Percentiles rank a stretch among this genome's conserved stretches.
Conservation (phyloP, 805 yeast genomes). For the Kazachstania martiniae region DNA sequence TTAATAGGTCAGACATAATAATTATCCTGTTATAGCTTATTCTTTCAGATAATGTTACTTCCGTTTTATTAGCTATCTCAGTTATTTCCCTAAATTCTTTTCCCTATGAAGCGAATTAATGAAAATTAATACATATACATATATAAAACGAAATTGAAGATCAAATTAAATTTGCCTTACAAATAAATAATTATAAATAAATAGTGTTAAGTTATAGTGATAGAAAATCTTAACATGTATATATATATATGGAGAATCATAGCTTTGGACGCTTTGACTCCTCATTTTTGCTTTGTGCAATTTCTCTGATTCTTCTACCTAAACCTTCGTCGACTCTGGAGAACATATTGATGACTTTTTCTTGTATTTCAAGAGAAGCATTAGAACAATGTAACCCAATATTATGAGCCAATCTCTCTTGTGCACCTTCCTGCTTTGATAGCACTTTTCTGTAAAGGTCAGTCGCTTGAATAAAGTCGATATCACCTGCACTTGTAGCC, state of each 20-base stretch:
- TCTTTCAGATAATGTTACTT: too few relatives aligned
- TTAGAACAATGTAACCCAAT: conserved; percentile 59
- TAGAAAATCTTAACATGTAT: not conserved
- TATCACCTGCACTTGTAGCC: conserved; percentile 49
- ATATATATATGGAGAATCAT: conserved; percentile 1
- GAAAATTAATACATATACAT: too few relatives aligned
- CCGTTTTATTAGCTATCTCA: too few relatives aligned
- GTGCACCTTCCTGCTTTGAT: conserved; percentile 72
- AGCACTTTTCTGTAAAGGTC: conserved; percentile 63
- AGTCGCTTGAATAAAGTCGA: conserved; percentile 70
- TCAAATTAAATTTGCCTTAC: too few relatives aligned
- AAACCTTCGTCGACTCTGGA: conserved; percentile 58
- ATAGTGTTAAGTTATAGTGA: not conserved
- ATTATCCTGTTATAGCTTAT: too few relatives aligned
- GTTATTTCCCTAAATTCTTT: too few relatives aligned
- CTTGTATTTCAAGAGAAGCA: conserved; percentile 71
- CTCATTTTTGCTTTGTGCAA: conserved; percentile 25
- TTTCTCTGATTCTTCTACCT: conserved; percentile 57
- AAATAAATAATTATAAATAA: too few relatives aligned
- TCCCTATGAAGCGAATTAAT: too few relatives aligned
- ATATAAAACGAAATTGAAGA: too few relatives aligned
- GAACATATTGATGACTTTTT: conserved; percentile 68
- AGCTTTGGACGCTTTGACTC: conserved; percentile 4
- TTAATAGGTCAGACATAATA: conserved; percentile 7
- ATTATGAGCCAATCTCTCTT: conserved; percentile 72